Evolutionary conservation across 2,329 filamentous ascomycete species (phyloP), one percentile per base, ranked within the genome.

Genomic region (Colletotrichum graminicola): DNA sequence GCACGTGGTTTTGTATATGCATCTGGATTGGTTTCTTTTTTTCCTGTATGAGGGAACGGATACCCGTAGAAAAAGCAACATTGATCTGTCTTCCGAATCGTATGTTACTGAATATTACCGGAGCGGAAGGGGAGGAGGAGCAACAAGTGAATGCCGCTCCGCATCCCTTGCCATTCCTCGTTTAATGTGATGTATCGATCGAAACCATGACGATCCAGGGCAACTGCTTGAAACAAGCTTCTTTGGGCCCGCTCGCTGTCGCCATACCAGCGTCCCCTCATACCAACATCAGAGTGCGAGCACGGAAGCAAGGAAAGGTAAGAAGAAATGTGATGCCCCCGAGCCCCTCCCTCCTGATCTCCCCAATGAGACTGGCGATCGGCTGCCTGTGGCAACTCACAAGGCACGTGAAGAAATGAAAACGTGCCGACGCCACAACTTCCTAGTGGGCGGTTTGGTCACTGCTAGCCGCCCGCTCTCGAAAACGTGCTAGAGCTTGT

Each of bases 51-150:
- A 71, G 60, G 39, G 52, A 36, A 29, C 23, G 34, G 55, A 72
- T 72, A 72, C 69, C 65, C 69, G 65, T 69, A 69, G 39, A 64
- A 55, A 68, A 68, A 69, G 45, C n/a, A 64, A 64, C 59, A 26
- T 63, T 49, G 32, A 54, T 49, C 18, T 60, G 57, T 16, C 23
- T 47, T 64, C 47, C 34, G 41, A 32, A 43, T 57, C 41, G 36
- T 59, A 32, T 45, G 26, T 51, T 43, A 57, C 45, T 23, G 47
- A 49, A 49, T n/a, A 49, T 47, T n/a, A 23, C 21, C 21, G 7
- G 23, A 51, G 14, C 7, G 14, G 16, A 49, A 32, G 12, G 12
- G 12, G 21, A 8, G 6, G 39, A 18, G 8, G 43, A 45, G 3
- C 18, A 45, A 18, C 34, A 41, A 41, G 12, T 11, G 5, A 49